Conservation (phyloP, 805 yeast species). For the Yamadazyma sp. region DNA sequence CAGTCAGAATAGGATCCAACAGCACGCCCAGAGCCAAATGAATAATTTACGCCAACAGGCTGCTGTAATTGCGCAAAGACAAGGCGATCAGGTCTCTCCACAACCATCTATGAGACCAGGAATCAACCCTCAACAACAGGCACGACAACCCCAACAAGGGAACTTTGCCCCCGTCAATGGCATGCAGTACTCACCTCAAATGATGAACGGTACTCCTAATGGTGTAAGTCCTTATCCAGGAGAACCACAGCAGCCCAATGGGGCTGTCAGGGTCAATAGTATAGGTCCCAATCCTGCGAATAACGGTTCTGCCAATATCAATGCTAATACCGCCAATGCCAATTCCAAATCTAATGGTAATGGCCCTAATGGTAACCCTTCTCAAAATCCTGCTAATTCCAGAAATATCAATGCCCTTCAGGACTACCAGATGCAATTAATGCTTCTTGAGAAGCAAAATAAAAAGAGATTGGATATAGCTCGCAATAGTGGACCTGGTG, state of each 20-base stretch:
- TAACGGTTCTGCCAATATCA: constrained; percentile 11
- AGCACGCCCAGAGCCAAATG: constrained; percentile 52
- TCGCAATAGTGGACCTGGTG: constrained; percentile 32
- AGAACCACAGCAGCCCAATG: constrained; percentile 6
- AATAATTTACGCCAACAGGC: constrained; percentile 48
- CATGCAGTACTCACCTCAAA: constrained; percentile 14
- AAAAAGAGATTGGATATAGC: constrained; percentile 62
- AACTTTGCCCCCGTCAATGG: constrained; percentile 11
- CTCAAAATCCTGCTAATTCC: constrained; percentile 13
- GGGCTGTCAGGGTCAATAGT: not conserved
- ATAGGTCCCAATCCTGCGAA: constrained; percentile 11
- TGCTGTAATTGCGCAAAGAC: constrained; percentile 27
- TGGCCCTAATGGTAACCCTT: constrained; percentile 6
- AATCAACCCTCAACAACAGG: constrained; percentile 5
- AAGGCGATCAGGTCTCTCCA: constrained; percentile 15
- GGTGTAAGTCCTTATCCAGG: constrained; percentile 1
- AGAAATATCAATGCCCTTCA: constrained; percentile 59
- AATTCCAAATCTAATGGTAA: constrained; percentile 5
- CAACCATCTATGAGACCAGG: constrained; percentile 9
- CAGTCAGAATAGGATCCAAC: constrained; percentile 36
- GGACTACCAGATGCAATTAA: constrained; percentile 79
- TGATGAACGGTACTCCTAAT: constrained; percentile 11
- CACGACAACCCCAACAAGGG: constrained; percentile 5
- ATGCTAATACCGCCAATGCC: constrained; percentile 5
- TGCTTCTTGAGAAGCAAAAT: constrained; percentile 74